A percentile compares a stretch with the other conserved stretches of the same genome.
phyloP scores from a whole-genome alignment of 1,284 basidiomycete species.

The Ganoderma lingzhi region DNA sequence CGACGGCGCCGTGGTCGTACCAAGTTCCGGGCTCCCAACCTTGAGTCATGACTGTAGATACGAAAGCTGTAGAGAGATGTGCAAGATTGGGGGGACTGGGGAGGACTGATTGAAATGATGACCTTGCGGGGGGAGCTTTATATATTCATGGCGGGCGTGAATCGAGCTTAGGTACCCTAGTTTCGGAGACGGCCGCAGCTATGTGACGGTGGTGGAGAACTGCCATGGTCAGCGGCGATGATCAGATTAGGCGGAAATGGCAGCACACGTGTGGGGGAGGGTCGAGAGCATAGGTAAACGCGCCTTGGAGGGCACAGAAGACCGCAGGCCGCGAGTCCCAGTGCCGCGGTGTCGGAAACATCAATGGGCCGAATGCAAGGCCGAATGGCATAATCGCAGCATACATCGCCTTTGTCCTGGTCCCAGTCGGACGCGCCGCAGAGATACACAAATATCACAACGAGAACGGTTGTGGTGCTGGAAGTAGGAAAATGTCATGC shows the following conservation, averaged over 20 bases:
- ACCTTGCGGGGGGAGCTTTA: slow-evolving; percentile 7
- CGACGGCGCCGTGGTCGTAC: slow-evolving; percentile 64
- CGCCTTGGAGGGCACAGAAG: background rate
- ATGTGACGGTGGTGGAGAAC: slow-evolving; percentile 1
- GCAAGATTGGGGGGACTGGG: background rate
- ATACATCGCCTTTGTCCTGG: background rate
- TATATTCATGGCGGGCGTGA: slow-evolving; percentile 18
- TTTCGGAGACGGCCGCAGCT: slow-evolving; percentile 11
- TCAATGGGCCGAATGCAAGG: background rate
- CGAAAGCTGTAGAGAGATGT: background rate
- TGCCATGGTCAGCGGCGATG: slow-evolving; percentile 23
- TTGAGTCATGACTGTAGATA: slow-evolving; percentile 46
- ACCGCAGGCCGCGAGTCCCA: background rate
- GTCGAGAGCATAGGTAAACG: slow-evolving; percentile 1
- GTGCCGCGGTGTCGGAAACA: background rate
- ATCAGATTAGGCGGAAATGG: slow-evolving; percentile 26
- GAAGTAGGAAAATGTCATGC: background rate
- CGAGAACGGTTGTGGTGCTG: background rate
- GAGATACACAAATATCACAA: background rate
- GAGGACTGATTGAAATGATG: background rate
- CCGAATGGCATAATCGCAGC: slow-evolving; percentile 2
- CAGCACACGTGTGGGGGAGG: slow-evolving; percentile 19
- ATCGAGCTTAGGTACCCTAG: background rate
- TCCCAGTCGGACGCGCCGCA: background rate
- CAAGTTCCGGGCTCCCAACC: slow-evolving; percentile 70